Conservation (phyloP, 2,329 filamentous ascomycete species). For the Fusarium sp. region DNA sequence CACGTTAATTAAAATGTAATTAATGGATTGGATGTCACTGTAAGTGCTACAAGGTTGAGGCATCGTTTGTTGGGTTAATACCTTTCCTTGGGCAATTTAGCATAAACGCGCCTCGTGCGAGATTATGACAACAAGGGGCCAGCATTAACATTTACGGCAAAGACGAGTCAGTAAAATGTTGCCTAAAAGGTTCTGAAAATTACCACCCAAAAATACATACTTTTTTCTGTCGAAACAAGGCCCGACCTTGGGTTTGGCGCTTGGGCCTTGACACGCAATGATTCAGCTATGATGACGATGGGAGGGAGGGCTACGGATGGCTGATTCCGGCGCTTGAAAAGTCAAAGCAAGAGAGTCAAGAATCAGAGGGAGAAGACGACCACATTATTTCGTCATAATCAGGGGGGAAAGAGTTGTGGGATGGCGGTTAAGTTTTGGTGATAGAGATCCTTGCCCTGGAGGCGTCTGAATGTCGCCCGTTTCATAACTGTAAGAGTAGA, state of each 20-base stretch:
- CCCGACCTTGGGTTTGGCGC: slow-evolving; percentile 9
- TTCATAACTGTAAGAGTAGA: slow-evolving; percentile 13
- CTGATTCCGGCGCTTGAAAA: slow-evolving; percentile 13
- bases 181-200: neutral
- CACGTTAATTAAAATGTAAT: slow-evolving; percentile 2
- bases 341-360: neutral
- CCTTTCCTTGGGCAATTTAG: slow-evolving; percentile 12
- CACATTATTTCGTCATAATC: neutral
- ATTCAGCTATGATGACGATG: slow-evolving; percentile 25
- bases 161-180: slow-evolving; percentile 24
- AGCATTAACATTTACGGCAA: neutral
- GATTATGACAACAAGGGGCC: slow-evolving; percentile 22
- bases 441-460: neutral
- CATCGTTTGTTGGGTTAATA: slow-evolving; percentile 23
- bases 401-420: slow-evolving; percentile 3
- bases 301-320: slow-evolving; percentile 7
- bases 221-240: slow-evolving; percentile 7
- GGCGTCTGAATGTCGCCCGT: slow-evolving; percentile 15
- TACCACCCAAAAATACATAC: neutral
- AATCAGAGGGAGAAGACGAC: neutral
- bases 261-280: slow-evolving; percentile 16
- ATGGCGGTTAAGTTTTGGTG: slow-evolving; percentile 18
- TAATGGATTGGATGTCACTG: neutral
- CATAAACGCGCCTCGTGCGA: slow-evolving; percentile 31
- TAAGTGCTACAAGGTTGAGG: slow-evolving; percentile 4